phyloP scores from a whole-genome alignment of 2,329 filamentous ascomycete species.

The Didymella lethalis region DNA sequence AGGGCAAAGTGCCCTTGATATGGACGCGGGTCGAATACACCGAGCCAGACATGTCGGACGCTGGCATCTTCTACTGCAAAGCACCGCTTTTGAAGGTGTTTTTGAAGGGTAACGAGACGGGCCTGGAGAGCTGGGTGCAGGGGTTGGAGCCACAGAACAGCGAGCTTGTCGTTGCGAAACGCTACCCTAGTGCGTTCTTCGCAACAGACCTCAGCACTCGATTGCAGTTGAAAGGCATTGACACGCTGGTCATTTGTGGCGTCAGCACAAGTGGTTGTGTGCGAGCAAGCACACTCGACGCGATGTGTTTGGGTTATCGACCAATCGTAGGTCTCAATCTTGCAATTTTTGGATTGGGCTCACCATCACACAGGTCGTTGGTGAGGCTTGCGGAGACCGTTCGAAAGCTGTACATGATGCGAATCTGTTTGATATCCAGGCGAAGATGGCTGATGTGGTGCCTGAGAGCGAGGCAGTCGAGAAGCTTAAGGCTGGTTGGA shows the following conservation, averaged over 20 bases:
- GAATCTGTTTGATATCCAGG: constrained; percentile 57
- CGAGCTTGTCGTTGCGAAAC: constrained; percentile 53
- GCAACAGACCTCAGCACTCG: constrained; percentile 55
- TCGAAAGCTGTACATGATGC: constrained; percentile 55
- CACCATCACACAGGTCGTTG: constrained; percentile 48
- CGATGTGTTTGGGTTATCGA: constrained; percentile 55
- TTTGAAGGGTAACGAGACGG: constrained; percentile 51
- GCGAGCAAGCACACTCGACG: constrained; percentile 55
- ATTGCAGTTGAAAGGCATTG: constrained; percentile 51
- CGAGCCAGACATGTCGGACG: constrained; percentile 56
- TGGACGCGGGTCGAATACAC: constrained; percentile 57
- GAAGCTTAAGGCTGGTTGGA: constrained; percentile 51
- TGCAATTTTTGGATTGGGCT: constrained; percentile 16
- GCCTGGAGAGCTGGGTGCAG: constrained; percentile 51
- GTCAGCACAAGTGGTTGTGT: constrained; percentile 60
- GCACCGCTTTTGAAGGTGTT: constrained; percentile 55
- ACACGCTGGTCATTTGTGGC: constrained; percentile 58
- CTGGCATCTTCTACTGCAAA: constrained; percentile 56
- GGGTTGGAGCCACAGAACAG: constrained; percentile 50
- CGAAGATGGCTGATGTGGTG: constrained; percentile 59
- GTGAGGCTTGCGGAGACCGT: constrained; percentile 57
- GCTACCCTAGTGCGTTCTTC: constrained; percentile 57
- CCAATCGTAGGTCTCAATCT: constrained; percentile 52
- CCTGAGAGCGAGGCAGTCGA: constrained; percentile 53
- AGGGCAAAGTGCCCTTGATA: constrained; percentile 51